A percentile compares a stretch with the other conserved stretches of the same genome.
phyloP scores from a whole-genome alignment of 495 filamentous ascomycete genomes.

The Bacidia gigantensis region DNA sequence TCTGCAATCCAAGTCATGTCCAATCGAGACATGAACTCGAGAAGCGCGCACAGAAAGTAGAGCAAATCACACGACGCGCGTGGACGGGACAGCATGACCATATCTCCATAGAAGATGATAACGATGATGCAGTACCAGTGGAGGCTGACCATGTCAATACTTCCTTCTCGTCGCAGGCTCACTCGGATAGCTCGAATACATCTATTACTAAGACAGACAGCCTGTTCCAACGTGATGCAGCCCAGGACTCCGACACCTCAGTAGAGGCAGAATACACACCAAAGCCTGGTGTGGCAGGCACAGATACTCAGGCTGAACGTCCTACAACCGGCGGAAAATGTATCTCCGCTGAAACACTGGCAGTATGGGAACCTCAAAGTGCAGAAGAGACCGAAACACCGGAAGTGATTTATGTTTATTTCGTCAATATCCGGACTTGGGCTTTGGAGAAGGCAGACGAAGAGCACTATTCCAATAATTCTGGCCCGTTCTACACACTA shows the following conservation, averaged over 20 bases:
- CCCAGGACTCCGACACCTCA: no score
- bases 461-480: not conserved
- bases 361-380: not conserved
- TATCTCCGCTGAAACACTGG: conserved; percentile 1
- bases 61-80: no score
- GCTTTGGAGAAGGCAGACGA: not conserved
- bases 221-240: no score
- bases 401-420: not conserved
- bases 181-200: no score
- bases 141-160: no score
- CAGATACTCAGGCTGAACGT: not conserved
- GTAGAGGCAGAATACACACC: no score
- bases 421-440: conserved; percentile 1
- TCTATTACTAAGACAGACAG: no score
- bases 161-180: no score
- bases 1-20: not conserved
- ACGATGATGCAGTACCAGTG: no score
- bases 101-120: no score
- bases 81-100: no score
- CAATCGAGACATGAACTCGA: not conserved
- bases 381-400: not conserved
- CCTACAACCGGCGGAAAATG: not conserved
- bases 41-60: not conserved
- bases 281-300: no score
- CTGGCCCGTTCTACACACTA: not conserved